A percentile compares a stretch with the other conserved stretches of the same genome.
Conservation (phyloP, 768 basidiomycete species). For the Galerina sulciceps region DNA sequence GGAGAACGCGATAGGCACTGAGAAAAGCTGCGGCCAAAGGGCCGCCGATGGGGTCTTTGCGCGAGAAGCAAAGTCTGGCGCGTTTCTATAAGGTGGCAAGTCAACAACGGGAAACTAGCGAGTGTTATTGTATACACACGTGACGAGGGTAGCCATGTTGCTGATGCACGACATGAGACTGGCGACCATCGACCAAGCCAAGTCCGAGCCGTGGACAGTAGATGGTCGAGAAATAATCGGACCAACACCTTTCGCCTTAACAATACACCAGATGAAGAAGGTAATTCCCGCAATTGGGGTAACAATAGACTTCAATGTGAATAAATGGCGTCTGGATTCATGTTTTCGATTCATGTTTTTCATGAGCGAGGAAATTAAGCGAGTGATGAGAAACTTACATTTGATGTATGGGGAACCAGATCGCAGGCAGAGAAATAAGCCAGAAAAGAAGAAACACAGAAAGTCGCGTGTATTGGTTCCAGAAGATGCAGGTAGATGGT, state of each 20-base stretch:
- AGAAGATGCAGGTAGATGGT: constrained; percentile 72
- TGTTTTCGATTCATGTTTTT: constrained; percentile 8
- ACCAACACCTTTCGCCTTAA: constrained; percentile 78
- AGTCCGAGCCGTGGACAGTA: constrained; percentile 63
- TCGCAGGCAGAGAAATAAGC: constrained; percentile 76
- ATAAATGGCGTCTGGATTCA: constrained; percentile 65
- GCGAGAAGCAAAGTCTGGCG: constrained; percentile 77
- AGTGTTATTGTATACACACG: constrained; percentile 41
- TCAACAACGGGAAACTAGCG: constrained; percentile 4
- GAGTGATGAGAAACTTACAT: constrained; percentile 50
- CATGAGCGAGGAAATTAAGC: constrained; percentile 9
- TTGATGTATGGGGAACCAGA: constrained; percentile 84
- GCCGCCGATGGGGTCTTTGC: constrained; percentile 60
- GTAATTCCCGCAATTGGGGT: constrained; percentile 70
- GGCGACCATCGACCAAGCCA: constrained; percentile 78
- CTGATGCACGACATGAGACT: constrained; percentile 79
- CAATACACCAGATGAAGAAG: constrained; percentile 81
- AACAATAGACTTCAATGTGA: constrained; percentile 77
- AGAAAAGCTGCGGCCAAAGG: constrained; percentile 66
- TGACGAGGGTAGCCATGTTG: constrained; percentile 78
- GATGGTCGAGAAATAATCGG: constrained; percentile 72
- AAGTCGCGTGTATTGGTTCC: constrained; percentile 79
- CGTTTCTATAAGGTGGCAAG: constrained; percentile 51
- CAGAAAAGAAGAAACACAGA: constrained; percentile 88
- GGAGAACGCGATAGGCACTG: constrained; percentile 75